Evolutionary conservation across 2,329 filamentous ascomycete genomes (phyloP).

Genomic region (Cryphonectria japonica): DNA sequence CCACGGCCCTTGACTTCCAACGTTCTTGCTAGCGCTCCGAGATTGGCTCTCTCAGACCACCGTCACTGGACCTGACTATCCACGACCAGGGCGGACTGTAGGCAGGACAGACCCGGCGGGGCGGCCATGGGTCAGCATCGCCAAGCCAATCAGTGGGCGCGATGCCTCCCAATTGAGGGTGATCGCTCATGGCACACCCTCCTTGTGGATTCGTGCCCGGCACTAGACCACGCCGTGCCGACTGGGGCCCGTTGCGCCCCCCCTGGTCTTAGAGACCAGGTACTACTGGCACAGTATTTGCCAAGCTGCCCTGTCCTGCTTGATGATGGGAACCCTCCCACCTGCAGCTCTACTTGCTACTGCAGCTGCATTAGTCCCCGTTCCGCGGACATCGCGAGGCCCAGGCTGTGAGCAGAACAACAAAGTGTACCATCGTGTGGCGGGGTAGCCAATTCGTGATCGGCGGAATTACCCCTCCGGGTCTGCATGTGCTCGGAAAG

Average conservation of each 20-base stretch:
- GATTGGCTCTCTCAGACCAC: neutral
- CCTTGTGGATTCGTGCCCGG: constrained; percentile 9
- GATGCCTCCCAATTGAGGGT: neutral
- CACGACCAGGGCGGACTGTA: neutral
- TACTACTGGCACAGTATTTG: neutral
- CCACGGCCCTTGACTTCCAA: neutral
- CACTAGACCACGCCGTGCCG: constrained; percentile 11
- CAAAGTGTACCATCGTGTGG: neutral
- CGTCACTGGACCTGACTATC: constrained; percentile 3
- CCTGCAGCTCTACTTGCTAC: neutral
- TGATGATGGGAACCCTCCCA: neutral
- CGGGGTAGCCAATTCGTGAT: neutral
- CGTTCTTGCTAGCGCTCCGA: neutral
- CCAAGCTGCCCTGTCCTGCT: neutral
- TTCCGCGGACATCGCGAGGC: constrained; percentile 1
- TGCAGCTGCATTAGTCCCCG: neutral
- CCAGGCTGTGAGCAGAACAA: neutral
- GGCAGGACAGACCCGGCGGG: neutral
- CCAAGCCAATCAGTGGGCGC: constrained; percentile 1
- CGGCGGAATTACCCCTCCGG: neutral
- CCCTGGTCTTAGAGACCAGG: neutral
- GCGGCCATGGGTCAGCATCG: neutral
- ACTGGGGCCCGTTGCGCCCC: neutral
- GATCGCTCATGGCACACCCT: constrained; percentile 5
- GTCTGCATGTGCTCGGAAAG: constrained; percentile 11